Conservation (phyloP, 2,329 filamentous ascomycete species). For the Lachnellula occidentalis region DNA sequence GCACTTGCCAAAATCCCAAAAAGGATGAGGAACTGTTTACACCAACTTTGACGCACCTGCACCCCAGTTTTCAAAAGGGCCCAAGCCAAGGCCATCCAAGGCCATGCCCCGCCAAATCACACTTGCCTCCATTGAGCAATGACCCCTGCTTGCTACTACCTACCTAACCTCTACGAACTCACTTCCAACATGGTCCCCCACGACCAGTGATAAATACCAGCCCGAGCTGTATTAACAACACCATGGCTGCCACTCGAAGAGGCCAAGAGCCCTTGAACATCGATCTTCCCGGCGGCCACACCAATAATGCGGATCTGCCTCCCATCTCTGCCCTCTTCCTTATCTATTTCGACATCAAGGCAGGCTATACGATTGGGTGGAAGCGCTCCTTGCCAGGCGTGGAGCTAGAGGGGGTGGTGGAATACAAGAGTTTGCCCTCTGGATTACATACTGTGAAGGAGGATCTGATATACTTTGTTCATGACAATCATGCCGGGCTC, state of each 20-base stretch:
- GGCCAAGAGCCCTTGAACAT: constrained; percentile 30
- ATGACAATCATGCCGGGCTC: constrained; percentile 76
- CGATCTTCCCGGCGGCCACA: constrained; percentile 21
- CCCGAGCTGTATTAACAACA: neutral
- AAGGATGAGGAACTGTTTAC: too few relatives aligned
- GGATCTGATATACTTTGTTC: constrained; percentile 92
- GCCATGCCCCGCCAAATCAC: too few relatives aligned
- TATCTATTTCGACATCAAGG: constrained; percentile 88
- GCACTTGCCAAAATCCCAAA: too few relatives aligned
- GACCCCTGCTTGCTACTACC: too few relatives aligned
- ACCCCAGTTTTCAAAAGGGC: too few relatives aligned
- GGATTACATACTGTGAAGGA: constrained; percentile 83
- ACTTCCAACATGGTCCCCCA: too few relatives aligned
- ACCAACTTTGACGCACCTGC: too few relatives aligned
- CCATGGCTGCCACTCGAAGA: constrained; percentile 29
- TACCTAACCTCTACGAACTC: too few relatives aligned
- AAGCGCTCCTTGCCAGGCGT: constrained; percentile 66
- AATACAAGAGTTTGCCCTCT: constrained; percentile 94
- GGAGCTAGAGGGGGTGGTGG: constrained; percentile 78
- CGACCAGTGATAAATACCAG: too few relatives aligned
- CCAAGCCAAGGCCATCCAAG: too few relatives aligned
- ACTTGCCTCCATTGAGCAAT: too few relatives aligned
- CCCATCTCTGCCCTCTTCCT: constrained; percentile 76
- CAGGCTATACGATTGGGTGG: constrained; percentile 88
- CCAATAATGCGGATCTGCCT: constrained; percentile 43